These are phyloP conservation scores for Dictyostelium capitatum DNA, from an alignment of 78 protist species.

Conservation along the genomic window DNA sequence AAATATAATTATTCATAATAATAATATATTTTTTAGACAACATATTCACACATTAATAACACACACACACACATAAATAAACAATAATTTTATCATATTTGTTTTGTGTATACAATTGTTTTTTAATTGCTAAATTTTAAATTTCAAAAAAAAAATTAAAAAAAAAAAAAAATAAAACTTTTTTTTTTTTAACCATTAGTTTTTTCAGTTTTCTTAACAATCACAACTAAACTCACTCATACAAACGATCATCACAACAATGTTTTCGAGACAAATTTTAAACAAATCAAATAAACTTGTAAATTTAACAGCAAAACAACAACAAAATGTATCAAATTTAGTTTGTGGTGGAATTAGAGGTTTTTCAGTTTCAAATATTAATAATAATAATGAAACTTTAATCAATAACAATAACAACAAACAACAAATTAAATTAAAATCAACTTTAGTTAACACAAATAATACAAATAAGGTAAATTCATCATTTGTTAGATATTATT, in stretches of 20 bases:
- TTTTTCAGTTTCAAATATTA: not conserved
- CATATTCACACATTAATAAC: no score
- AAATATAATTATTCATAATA: no score
- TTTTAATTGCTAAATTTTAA: no score
- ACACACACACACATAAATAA: no score
- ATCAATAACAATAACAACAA: no score
- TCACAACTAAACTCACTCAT: not conserved
- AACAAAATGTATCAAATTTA: not conserved
- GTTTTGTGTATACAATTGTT: no score
- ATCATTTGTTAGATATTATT: not conserved
- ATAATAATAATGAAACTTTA: not conserved
- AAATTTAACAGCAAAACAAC: not conserved
- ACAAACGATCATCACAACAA: not conserved
- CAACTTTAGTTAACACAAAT: not conserved
- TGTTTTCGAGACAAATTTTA: not conserved
- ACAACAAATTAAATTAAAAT: not conserved
- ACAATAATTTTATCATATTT: no score
- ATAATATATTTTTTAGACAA: no score
- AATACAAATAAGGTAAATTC: not conserved
- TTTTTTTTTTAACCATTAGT: not conserved
- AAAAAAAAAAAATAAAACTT: not conserved
- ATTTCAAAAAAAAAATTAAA: no score
- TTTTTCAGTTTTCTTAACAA: not conserved
- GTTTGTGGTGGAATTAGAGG: not conserved
- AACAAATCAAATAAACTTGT: not conserved